Evolutionary conservation across 129 eudicot genomes (phyloP), one percentile per base, ranked within the genome.

Genomic region (Centrapalus pauciflorus): DNA sequence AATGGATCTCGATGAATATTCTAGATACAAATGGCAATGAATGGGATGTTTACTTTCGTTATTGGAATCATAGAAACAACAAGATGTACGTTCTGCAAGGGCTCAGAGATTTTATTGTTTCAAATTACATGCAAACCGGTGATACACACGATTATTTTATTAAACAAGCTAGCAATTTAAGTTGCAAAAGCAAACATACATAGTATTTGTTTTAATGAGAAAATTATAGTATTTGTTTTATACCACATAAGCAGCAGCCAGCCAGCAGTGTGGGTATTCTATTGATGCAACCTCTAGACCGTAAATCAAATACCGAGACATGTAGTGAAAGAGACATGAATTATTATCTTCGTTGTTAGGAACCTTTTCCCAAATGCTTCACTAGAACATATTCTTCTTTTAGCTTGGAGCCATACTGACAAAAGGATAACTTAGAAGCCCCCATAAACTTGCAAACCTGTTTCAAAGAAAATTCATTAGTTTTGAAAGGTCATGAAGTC

Each of bases 401-500:
- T 59, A 86, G 86, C 82, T 93, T 93, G 62, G 99, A 87, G 41
- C 99, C 99, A 75, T 89, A 93, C 72, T 93, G 96, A 19, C 92
- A 84, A 80, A 93, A 93, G 26, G 96, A 93, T 85, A 93, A 72
- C 60, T 74, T 89, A 33, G 99, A 93, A 72, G 83, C 99, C 72
- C 91, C 96, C 92, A 93, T 79, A 74, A 93, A 93, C 75, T 73
- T 89, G 86, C 99, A 93, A 43, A 93, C 99, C 99, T 93, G 63
- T 61, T 27, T 75, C 46, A 8, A 46, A 58, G 14, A 58, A 24
- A 28, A 56, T 74, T 43, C 40, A 59, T 48, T 51, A 24, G 17
- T 46, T 12, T 35, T 20, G 66, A 37, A 54, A 34, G 64, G 55
- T 26, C 63, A 27, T 17, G 21, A 51, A 12, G 38, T 6, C n/a